Conservation (phyloP, 805 yeast genomes). For the Ogataea angusta region DNA sequence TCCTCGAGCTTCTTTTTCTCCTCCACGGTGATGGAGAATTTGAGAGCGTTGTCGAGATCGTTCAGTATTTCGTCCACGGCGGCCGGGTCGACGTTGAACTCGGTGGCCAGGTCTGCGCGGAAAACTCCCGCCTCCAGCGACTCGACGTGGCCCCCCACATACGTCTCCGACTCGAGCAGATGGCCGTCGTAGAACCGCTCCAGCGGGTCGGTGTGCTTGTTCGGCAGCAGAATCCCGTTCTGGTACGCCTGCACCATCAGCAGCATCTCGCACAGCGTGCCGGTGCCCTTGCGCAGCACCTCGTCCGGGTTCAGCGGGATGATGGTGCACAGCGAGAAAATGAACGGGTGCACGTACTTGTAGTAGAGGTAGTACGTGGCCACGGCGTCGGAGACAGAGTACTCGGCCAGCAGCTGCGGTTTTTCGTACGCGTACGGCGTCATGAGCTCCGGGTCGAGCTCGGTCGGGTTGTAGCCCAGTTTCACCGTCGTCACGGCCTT, state of each 20-base stretch:
- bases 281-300: slow-evolving; percentile 93
- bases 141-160: slow-evolving; percentile 98
- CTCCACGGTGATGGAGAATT: slow-evolving; percentile 82
- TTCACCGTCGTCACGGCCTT: slow-evolving; percentile 97
- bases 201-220: slow-evolving; percentile 90
- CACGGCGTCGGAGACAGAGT: slow-evolving; percentile 98
- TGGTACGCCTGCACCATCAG: slow-evolving; percentile 94
- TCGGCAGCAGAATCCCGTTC: slow-evolving; percentile 75
- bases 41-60: slow-evolving; percentile 72
- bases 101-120: slow-evolving; percentile 75
- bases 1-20: slow-evolving; percentile 69
- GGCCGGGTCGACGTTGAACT: slow-evolving; percentile 75
- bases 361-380: slow-evolving; percentile 95
- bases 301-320: slow-evolving; percentile 97
- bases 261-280: slow-evolving; percentile 97
- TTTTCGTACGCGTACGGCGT: slow-evolving; percentile 94
- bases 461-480: slow-evolving; percentile 93
- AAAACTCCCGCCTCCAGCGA: slow-evolving; percentile 97
- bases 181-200: slow-evolving; percentile 96
- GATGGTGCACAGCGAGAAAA: slow-evolving; percentile 91
- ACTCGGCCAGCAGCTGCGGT: slow-evolving; percentile 90
- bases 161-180: slow-evolving; percentile 89
- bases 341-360: slow-evolving; percentile 96
- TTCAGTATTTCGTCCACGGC: slow-evolving; percentile 76
- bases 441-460: slow-evolving; percentile 96